These are phyloP conservation scores for Heterobasidion parviporum DNA, from an alignment of 1,284 basidiomycete genomes.

Conservation along the genomic window DNA sequence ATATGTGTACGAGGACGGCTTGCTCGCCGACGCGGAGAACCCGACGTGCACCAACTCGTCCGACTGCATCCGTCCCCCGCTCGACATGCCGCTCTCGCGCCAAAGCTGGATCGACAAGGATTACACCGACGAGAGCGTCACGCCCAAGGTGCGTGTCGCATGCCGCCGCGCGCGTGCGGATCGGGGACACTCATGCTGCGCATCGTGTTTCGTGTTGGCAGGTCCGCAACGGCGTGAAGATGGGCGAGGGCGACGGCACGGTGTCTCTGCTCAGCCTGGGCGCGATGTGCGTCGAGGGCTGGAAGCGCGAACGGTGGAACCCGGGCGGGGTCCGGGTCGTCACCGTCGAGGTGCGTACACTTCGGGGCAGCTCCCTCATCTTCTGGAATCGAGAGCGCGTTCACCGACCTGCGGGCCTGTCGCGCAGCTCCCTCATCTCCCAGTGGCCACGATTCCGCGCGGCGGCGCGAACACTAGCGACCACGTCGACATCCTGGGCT, in stretches of 20 bases:
- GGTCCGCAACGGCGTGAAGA: slow-evolving; percentile 77
- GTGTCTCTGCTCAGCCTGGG: slow-evolving; percentile 87
- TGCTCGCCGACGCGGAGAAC: slow-evolving; percentile 34
- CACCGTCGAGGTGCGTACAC: slow-evolving; percentile 68
- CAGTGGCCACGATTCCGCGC: slow-evolving; percentile 67
- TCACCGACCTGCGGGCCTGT: background rate
- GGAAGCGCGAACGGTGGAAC: slow-evolving; percentile 90
- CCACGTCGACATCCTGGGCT: slow-evolving; percentile 93
- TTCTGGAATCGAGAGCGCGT: background rate
- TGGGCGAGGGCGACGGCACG: slow-evolving; percentile 95
- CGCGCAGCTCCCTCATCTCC: slow-evolving; percentile 77
- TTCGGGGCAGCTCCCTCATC: background rate
- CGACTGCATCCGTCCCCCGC: slow-evolving; percentile 35
- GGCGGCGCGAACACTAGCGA: slow-evolving; percentile 89
- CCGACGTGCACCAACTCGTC: slow-evolving; percentile 30
- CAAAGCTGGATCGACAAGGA: slow-evolving; percentile 80
- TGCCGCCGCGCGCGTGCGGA: background rate
- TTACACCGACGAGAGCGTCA: slow-evolving; percentile 57
- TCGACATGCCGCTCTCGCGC: slow-evolving; percentile 53
- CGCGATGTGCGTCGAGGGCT: slow-evolving; percentile 93
- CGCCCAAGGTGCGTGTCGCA: slow-evolving; percentile 44
- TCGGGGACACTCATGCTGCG: too few species aligned
- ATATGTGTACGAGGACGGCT: slow-evolving; percentile 58
- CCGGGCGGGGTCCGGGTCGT: slow-evolving; percentile 83
- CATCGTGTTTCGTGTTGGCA: slow-evolving; percentile 14